Percentiles rank a stretch among this genome's conserved stretches.
Conservation (phyloP, 225 moss, liverwort and hornwort genomes). For the Pseudoscleropodium purum region DNA sequence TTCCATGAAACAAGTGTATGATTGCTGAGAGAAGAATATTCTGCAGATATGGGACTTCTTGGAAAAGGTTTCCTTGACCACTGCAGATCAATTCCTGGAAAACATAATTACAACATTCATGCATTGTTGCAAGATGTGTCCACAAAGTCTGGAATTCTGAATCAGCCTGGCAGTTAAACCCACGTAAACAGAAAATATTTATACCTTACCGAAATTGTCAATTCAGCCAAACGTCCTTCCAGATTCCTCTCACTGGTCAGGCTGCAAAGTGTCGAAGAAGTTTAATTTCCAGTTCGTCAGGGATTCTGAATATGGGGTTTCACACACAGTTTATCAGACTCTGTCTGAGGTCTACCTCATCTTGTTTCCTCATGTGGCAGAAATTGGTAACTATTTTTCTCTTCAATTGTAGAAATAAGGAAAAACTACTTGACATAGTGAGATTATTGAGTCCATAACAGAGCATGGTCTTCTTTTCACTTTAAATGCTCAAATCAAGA, state of each 20-base stretch:
- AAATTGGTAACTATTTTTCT: not conserved
- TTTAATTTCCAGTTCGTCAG: not conserved
- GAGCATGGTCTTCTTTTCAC: not conserved
- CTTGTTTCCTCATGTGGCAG: not conserved
- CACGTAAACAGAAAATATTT: not conserved
- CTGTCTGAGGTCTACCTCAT: not conserved
- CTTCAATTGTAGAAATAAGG: not conserved
- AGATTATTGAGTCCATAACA: not conserved
- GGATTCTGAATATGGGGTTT: not conserved
- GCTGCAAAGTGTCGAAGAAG: not conserved
- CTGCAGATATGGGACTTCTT: not conserved
- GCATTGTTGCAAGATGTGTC: not conserved
- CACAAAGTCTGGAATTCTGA: not conserved
- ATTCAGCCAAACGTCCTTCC: not conserved
- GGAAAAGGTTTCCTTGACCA: not conserved
- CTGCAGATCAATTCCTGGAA: not conserved
- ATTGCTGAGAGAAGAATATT: not conserved
- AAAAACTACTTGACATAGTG: not conserved
- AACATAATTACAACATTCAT: no score
- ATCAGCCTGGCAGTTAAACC: not conserved
- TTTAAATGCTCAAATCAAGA: not conserved
- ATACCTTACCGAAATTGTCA: not conserved
- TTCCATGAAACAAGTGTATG: not conserved
- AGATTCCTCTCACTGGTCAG: not conserved
- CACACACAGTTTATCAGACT: not conserved